Evolutionary conservation across 2,329 filamentous ascomycete species (phyloP).

Genomic region (Fusarium citri): DNA sequence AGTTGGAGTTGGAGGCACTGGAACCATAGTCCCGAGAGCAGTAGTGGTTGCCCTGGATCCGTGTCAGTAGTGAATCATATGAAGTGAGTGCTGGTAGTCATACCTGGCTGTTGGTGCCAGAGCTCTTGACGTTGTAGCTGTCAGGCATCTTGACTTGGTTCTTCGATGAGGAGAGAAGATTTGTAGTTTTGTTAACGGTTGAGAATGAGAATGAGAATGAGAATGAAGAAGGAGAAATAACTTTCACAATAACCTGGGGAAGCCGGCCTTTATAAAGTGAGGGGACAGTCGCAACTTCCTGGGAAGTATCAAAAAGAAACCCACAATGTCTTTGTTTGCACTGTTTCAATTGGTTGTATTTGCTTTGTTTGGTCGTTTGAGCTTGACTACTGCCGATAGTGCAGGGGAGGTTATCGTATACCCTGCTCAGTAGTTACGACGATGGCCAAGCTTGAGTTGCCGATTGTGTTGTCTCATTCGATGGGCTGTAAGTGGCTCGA

Average conservation of each 20-base stretch:
- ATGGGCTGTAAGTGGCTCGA: not conserved
- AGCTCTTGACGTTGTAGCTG: slow-evolving; percentile 58
- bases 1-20: slow-evolving; percentile 65
- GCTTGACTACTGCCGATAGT: not conserved
- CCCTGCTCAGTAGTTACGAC: not conserved
- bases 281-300: not conserved
- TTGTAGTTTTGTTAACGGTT: not conserved
- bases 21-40: slow-evolving; percentile 73
- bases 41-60: slow-evolving; percentile 72
- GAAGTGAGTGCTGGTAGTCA: not conserved
- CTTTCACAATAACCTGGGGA: not conserved
- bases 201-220: not conserved
- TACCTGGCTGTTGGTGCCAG: slow-evolving; percentile 73
- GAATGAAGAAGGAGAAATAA: not conserved
- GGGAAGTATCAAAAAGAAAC: not conserved
- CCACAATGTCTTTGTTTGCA: not conserved
- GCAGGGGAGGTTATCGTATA: not conserved
- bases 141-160: slow-evolving; percentile 30
- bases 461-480: not conserved
- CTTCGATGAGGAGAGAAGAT: not conserved
- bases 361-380: not conserved
- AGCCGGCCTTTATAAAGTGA: slow-evolving; percentile 3
- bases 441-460: not conserved
- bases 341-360: slow-evolving; percentile 8
- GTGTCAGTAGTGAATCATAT: not conserved